Evolutionary conservation across 1,284 basidiomycete genomes (phyloP).

Genomic region (Boletus mariae): DNA sequence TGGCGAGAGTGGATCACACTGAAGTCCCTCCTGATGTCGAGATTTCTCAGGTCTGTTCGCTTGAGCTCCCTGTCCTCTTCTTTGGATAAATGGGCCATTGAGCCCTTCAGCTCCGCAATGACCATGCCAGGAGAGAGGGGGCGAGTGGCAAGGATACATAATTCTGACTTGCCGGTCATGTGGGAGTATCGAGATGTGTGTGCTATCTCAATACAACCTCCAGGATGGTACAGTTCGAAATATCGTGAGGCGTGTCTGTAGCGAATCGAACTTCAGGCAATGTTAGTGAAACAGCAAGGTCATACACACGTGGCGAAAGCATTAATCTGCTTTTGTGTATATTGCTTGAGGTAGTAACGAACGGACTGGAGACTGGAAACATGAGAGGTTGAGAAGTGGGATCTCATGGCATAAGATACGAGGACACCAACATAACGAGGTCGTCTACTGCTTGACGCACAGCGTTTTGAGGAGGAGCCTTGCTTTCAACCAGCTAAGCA

Average conservation of each 20-base stretch:
- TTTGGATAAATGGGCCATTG: conserved; percentile 80
- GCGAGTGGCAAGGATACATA: conserved; percentile 85
- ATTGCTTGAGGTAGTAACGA: conserved; percentile 67
- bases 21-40: conserved; percentile 81
- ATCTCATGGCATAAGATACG: conserved; percentile 3
- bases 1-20: conserved; percentile 88
- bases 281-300: conserved; percentile 31
- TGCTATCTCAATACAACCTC: conserved; percentile 81
- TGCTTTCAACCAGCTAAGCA: conserved; percentile 56
- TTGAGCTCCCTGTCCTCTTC: conserved; percentile 81
- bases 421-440: conserved; percentile 59
- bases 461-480: conserved; percentile 49
- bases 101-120: conserved; percentile 80
- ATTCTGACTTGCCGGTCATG: conserved; percentile 83
- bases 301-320: conserved; percentile 77
- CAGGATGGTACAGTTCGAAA: conserved; percentile 77
- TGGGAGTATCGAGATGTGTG: conserved; percentile 82
- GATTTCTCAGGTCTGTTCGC: conserved; percentile 62
- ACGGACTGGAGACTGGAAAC: conserved; percentile 59
- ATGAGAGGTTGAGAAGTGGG: conserved; percentile 19
- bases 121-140: conserved; percentile 66
- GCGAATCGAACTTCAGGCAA: conserved; percentile 28
- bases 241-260: conserved; percentile 80
- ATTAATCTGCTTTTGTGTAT: conserved; percentile 78
- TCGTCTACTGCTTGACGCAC: conserved; percentile 69